Percentiles rank a stretch among this genome's conserved stretches.
Evolutionary conservation across 169 alveolate genomes (phyloP).

Genomic region (Eimeria praecox): DNA sequence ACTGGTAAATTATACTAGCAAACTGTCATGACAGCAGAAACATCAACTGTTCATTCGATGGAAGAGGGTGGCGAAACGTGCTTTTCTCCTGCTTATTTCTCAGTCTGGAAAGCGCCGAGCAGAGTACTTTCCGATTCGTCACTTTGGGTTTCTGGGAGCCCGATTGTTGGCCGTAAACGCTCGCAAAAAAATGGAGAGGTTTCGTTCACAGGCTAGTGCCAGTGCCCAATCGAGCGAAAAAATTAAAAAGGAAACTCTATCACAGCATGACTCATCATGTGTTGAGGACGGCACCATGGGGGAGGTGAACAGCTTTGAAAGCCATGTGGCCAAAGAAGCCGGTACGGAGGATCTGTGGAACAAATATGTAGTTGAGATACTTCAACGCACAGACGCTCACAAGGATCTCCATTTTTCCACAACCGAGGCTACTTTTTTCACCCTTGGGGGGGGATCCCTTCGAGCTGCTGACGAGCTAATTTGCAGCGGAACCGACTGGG

Average conservation of each 20-base stretch:
- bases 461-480: not conserved
- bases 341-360: slow-evolving; percentile 46
- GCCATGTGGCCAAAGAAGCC: slow-evolving; percentile 2
- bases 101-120: slow-evolving; percentile 78
- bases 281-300: not conserved
- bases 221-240: not conserved
- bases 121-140: slow-evolving; percentile 77
- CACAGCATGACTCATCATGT: not conserved
- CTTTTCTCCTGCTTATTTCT: not conserved
- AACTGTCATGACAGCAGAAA: not conserved
- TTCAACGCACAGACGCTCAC: slow-evolving; percentile 5
- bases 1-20: not conserved
- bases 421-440: not conserved
- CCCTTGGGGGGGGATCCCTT: not conserved
- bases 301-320: slow-evolving; percentile 2
- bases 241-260: not conserved
- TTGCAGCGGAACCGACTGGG: not conserved
- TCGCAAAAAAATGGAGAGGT: slow-evolving; percentile 49
- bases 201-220: slow-evolving; percentile 18
- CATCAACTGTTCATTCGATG: not conserved
- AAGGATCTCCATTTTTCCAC: slow-evolving; percentile 13
- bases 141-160: slow-evolving; percentile 70
- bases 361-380: slow-evolving; percentile 44
- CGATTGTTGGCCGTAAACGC: slow-evolving; percentile 68
- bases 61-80: not conserved